These are phyloP conservation scores for Pelargonium citronellum DNA, from an alignment of 441 rosid genomes.

Conservation along the genomic window DNA sequence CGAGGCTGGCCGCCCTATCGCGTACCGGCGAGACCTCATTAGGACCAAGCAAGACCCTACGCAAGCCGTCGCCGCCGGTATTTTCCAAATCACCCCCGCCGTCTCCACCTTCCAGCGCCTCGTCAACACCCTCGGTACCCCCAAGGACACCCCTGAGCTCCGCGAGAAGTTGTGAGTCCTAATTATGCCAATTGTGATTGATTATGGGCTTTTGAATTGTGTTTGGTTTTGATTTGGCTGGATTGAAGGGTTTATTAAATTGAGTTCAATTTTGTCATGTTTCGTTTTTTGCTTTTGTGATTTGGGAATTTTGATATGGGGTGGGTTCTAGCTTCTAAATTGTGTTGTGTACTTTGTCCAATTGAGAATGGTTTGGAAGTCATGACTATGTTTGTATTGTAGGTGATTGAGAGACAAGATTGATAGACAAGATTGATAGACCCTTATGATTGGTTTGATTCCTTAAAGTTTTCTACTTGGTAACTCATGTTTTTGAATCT, in stretches of 20 bases:
- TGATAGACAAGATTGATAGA: no score
- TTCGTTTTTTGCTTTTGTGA: no score
- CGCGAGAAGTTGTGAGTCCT: slow-evolving; percentile 44
- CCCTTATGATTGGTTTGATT: background rate
- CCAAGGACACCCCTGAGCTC: slow-evolving; percentile 62
- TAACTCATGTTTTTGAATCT: background rate
- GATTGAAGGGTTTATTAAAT: background rate
- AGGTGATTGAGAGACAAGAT: background rate
- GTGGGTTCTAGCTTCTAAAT: background rate
- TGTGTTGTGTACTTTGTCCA: background rate
- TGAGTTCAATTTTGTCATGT: background rate
- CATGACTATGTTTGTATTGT: background rate
- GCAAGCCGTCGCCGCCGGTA: slow-evolving; percentile 61
- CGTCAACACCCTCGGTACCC: slow-evolving; percentile 53
- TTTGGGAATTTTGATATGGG: background rate
- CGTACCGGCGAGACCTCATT: slow-evolving; percentile 21
- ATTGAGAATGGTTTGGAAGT: background rate
- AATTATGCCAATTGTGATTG: background rate
- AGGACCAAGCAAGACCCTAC: slow-evolving; percentile 22
- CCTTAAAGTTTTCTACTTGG: slow-evolving; percentile 4
- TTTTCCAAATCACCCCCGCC: slow-evolving; percentile 68
- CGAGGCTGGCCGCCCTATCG: slow-evolving; percentile 30
- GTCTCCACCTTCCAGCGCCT: slow-evolving; percentile 63
- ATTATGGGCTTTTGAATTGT: background rate
- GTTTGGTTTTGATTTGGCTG: background rate